Evolutionary conservation across 1,284 basidiomycete species (phyloP).

Genomic region (Sporisorium scitamineum): DNA sequence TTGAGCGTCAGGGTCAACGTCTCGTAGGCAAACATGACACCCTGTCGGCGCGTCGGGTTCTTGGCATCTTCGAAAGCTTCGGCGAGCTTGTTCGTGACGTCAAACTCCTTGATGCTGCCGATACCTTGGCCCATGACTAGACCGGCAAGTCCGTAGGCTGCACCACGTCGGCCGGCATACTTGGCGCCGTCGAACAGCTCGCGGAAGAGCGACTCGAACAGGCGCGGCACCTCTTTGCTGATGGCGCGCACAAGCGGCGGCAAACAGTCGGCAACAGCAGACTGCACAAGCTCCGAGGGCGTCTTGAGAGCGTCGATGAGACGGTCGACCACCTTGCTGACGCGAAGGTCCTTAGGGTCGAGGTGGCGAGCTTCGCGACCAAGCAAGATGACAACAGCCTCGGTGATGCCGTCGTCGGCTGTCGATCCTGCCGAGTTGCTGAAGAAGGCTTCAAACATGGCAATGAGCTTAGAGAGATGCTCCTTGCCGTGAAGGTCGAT

Average conservation of each 20-base stretch:
- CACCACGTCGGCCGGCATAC: conserved; percentile 91
- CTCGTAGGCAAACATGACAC: conserved; percentile 94
- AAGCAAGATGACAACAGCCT: conserved; percentile 93
- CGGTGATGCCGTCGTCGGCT: conserved; percentile 75
- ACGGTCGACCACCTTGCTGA: conserved; percentile 80
- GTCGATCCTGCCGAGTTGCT: conserved; percentile 68
- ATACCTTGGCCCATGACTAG: conserved; percentile 91
- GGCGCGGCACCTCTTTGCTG: conserved; percentile 72
- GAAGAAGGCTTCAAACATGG: conserved; percentile 86
- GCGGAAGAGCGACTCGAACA: conserved; percentile 79
- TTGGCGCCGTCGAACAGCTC: conserved; percentile 74
- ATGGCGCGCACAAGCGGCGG: conserved; percentile 85
- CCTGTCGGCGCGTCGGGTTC: conserved; percentile 86
- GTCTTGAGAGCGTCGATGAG: conserved; percentile 91
- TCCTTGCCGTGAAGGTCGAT: conserved; percentile 86
- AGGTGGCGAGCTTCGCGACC: conserved; percentile 93
- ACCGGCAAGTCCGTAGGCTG: conserved; percentile 95
- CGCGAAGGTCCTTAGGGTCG: conserved; percentile 72
- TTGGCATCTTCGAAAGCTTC: conserved; percentile 91
- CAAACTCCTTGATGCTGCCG: conserved; percentile 83
- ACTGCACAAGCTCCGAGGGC: conserved; percentile 95
- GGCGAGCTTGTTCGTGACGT: conserved; percentile 80
- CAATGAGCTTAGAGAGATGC: conserved; percentile 81
- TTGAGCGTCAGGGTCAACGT: conserved; percentile 84
- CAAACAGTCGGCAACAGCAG: conserved; percentile 90